These are phyloP conservation scores for Phytopythium litorale DNA, from an alignment of 352 stramenopile genomes.

Conservation along the genomic window DNA sequence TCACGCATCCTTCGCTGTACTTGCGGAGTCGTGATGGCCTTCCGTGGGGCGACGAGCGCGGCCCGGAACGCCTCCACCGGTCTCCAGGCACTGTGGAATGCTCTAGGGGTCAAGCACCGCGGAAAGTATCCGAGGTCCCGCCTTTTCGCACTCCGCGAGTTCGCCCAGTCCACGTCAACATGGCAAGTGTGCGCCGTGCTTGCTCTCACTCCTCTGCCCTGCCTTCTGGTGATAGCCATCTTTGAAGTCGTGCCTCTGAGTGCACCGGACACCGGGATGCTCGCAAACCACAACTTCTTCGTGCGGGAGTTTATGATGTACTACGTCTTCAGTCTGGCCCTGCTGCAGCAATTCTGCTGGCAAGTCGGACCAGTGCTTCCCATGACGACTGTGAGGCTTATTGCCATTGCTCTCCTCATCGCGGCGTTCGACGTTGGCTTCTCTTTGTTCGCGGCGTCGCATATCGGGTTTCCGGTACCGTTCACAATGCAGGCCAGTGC, in stretches of 20 bases:
- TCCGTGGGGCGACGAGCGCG: no score
- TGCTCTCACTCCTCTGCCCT: conserved; percentile 13
- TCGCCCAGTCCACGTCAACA: background rate
- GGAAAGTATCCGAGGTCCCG: background rate
- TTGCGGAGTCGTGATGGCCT: no score
- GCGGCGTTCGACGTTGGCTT: conserved; percentile 6
- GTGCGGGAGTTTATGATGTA: conserved; percentile 14
- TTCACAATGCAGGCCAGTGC: conserved; percentile 11
- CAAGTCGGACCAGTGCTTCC: conserved; percentile 13
- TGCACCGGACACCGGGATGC: conserved; percentile 7
- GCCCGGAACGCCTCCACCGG: background rate
- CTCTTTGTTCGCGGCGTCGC: conserved; percentile 8
- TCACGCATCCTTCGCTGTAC: no score
- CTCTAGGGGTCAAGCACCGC: conserved; percentile 22
- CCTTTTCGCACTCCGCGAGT: background rate
- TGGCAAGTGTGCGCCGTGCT: conserved; percentile 1
- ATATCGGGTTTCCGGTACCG: conserved; percentile 24
- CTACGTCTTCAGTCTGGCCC: conserved; percentile 9
- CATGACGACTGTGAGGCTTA: conserved; percentile 3
- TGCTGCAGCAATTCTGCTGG: conserved; percentile 19
- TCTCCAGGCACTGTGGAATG: background rate
- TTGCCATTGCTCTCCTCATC: conserved; percentile 10
- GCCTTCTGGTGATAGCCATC: conserved; percentile 8
- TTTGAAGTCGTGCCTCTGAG: conserved; percentile 22
- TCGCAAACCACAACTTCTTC: conserved; percentile 17